Conservation (phyloP, 257 asterid genomes). For the Prunella vulgaris region DNA sequence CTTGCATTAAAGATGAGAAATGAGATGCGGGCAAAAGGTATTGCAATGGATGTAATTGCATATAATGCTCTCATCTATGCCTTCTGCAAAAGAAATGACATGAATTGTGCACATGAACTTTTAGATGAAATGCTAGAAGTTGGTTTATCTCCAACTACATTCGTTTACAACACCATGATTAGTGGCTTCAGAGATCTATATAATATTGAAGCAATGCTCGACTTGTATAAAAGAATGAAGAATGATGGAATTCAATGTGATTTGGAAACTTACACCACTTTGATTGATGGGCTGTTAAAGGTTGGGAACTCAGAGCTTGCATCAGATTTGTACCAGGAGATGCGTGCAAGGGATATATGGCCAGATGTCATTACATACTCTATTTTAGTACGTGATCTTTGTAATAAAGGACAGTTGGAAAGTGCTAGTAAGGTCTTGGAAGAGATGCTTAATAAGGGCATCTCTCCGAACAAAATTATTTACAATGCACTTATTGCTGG, state of each 20-base stretch:
- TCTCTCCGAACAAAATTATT: constrained; percentile 55
- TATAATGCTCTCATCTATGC: constrained; percentile 63
- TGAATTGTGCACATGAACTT: constrained; percentile 54
- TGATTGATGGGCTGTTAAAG: constrained; percentile 66
- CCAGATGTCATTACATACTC: constrained; percentile 66
- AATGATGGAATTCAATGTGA: constrained; percentile 53
- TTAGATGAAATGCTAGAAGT: constrained; percentile 57
- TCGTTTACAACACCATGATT: constrained; percentile 72
- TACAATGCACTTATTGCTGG: constrained; percentile 61
- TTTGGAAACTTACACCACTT: constrained; percentile 71
- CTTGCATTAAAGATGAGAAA: constrained; percentile 46
- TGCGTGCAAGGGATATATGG: constrained; percentile 54
- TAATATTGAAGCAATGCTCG: constrained; percentile 57
- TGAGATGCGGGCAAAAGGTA: constrained; percentile 62
- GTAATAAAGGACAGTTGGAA: constrained; percentile 57
- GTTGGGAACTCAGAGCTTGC: constrained; percentile 53
- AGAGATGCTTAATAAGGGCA: constrained; percentile 51
- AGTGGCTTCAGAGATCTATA: constrained; percentile 59
- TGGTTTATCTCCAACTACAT: constrained; percentile 60
- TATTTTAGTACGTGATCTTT: constrained; percentile 68
- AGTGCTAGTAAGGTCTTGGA: constrained; percentile 60
- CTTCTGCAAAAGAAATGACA: constrained; percentile 70
- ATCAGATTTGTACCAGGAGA: constrained; percentile 58
- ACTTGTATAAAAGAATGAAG: constrained; percentile 49
- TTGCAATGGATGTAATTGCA: constrained; percentile 58